Percentiles rank a stretch among this genome's conserved stretches.
These are phyloP conservation scores for Rhodotorula sp. DNA, from an alignment of 1,284 basidiomycete genomes.

Conservation along the genomic window DNA sequence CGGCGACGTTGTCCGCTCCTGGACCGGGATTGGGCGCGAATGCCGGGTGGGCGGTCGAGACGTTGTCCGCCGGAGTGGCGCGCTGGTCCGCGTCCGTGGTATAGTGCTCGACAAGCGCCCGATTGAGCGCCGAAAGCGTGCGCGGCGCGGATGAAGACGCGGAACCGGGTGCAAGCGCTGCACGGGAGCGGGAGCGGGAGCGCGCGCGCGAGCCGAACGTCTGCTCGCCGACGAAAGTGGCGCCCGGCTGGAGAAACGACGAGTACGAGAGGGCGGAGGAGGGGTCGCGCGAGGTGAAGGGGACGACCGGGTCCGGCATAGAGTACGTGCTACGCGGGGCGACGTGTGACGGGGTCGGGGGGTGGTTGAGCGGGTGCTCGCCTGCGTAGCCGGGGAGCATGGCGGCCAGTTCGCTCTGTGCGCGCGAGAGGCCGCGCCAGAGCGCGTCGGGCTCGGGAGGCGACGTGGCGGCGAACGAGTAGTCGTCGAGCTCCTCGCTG, in stretches of 20 bases:
- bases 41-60: constrained; percentile 6
- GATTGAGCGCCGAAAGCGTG: too few species aligned
- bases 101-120: too few species aligned
- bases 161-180: too few species aligned
- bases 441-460: neutral
- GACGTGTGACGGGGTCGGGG: constrained; percentile 21
- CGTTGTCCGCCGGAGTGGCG: neutral
- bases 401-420: neutral
- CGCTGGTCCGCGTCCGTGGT: neutral
- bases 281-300: constrained; percentile 12
- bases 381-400: constrained; percentile 22
- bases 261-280: constrained; percentile 29
- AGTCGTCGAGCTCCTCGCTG: neutral
- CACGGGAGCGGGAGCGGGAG: neutral
- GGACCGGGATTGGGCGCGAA: constrained; percentile 7
- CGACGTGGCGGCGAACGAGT: too few species aligned
- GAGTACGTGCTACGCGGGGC: neutral
- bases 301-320: neutral
- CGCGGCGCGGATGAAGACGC: too few species aligned
- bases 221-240: constrained; percentile 30
- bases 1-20: neutral
- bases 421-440: neutral
- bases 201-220: constrained; percentile 4
- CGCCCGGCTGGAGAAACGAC: constrained; percentile 34
- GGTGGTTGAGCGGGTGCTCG: constrained; percentile 29